Evolutionary conservation across 176 grass and related monocot genomes (phyloP).

Genomic region (Alopecurus myosuroides): DNA sequence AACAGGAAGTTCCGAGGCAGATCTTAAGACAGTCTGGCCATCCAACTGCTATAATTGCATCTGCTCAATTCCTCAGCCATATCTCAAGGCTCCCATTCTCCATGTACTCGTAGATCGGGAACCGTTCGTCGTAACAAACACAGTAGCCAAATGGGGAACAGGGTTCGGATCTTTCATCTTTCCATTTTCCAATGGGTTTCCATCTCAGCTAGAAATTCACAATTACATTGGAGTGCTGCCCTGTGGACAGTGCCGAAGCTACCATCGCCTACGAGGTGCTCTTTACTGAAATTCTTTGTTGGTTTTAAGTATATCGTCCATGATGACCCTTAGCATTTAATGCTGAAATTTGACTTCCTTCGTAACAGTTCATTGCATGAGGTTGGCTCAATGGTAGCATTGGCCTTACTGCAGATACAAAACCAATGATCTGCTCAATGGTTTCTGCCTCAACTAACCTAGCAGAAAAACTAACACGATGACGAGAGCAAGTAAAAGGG

Average conservation of each 20-base stretch:
- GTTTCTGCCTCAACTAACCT: conserved; percentile 45
- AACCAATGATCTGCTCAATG: conserved; percentile 32
- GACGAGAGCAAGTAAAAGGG: conserved; percentile 26
- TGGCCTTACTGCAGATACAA: conserved; percentile 44
- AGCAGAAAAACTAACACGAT: conserved; percentile 37
- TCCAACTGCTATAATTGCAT: conserved; percentile 67
- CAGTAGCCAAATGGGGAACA: conserved; percentile 87
- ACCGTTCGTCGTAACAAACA: conserved; percentile 80
- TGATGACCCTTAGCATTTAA: conserved; percentile 70
- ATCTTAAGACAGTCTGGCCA: conserved; percentile 88
- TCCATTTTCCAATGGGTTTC: conserved; percentile 93
- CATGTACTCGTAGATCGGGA: conserved; percentile 97
- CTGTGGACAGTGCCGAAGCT: too few species aligned
- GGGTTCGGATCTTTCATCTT: conserved; percentile 91
- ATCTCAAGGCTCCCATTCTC: conserved; percentile 89
- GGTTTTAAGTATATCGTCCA: conserved; percentile 77
- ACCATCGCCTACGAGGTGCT: too few species aligned
- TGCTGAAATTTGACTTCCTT: conserved; percentile 81
- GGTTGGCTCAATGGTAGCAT: conserved; percentile 54
- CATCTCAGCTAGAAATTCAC: conserved; percentile 93
- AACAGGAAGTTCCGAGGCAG: conserved; percentile 69
- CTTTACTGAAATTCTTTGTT: too few species aligned
- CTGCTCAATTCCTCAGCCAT: conserved; percentile 75
- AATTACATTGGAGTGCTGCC: conserved; percentile 70
- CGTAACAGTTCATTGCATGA: conserved; percentile 82